Evolutionary conservation across 352 stramenopile genomes (phyloP), one percentile per base, ranked within the genome.

Genomic region (Phytopythium aichiense): DNA sequence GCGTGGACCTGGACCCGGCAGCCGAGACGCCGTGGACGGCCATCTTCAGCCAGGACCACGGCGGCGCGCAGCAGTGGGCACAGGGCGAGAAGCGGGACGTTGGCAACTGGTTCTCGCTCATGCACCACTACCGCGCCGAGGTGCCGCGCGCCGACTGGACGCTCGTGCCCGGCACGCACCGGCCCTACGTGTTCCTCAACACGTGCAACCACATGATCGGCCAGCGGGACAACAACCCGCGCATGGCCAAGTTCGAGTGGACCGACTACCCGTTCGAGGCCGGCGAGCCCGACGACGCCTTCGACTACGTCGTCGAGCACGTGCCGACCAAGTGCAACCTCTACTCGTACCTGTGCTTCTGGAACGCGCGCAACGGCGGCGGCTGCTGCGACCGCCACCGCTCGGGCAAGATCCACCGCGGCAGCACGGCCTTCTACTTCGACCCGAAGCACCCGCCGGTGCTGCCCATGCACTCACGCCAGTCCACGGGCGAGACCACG

Each of bases 201-300:
- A 95, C 87, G 53, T 95, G 87, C 76, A 95, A 95, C 58, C 87
- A 95, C 84, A 91, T 95, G 84, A 92, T 95, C 62, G 83, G 87
- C 49, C 77, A 95, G 68, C 74, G 65, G 45, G 87, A 95, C 74
- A 95, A 92, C 65, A 95, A 95, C 64, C 63, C 73, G 28, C 72
- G 63, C 6, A 72, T 95, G 56, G 67, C 58, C 60, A 95, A 95
- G 69, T 74, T 85, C 68, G 82, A 94, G 49, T 95, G 87, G 87
- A 72, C 73, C 60, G 75, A 95, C 69, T 94, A 94, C 55, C 81
- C 85, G 43, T 91, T 92, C 68, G 70, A 93, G 49, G 69, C 77
- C 28, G 87, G 87, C 30, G 68, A 89, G 56, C 72, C 68, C 0
- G 71, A 91, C 31, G 78, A 87, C 60, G 87, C 84, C n/a, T 88